phyloP scores from a whole-genome alignment of 2,329 filamentous ascomycete species.

The Aspergillus udagawae region DNA sequence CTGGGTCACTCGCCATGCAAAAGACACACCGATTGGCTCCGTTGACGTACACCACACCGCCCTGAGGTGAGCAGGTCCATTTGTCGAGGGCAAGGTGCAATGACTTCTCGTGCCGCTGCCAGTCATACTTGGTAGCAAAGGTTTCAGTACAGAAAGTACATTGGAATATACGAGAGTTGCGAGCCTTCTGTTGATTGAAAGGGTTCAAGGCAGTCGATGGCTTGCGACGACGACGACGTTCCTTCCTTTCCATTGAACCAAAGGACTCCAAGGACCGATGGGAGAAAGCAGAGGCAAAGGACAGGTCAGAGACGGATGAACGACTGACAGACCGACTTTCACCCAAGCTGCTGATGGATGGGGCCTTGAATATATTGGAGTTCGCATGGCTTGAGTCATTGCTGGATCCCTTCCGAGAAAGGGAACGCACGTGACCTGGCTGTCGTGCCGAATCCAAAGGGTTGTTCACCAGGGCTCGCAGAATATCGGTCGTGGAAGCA shows the following conservation, averaged over 20 bases:
- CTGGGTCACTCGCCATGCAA: conserved; percentile 53
- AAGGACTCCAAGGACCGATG: conserved; percentile 52
- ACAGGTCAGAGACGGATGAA: conserved; percentile 52
- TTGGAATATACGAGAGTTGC: conserved; percentile 49
- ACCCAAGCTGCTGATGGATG: conserved; percentile 52
- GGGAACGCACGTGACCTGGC: conserved; percentile 31
- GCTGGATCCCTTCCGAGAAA: conserved; percentile 41
- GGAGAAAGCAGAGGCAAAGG: conserved; percentile 54
- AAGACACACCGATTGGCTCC: conserved; percentile 56
- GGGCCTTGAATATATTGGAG: conserved; percentile 50
- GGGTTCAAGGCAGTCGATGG: conserved; percentile 40
- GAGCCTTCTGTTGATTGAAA: conserved; percentile 39
- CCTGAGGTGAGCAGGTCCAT: conserved; percentile 58
- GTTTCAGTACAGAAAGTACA: conserved; percentile 57
- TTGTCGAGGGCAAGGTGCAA: conserved; percentile 54
- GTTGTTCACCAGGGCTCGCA: conserved; percentile 52
- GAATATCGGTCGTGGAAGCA: conserved; percentile 61
- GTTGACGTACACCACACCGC: conserved; percentile 49
- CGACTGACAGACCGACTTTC: conserved; percentile 50
- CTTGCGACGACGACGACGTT: conserved; percentile 54
- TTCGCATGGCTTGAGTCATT: conserved; percentile 51
- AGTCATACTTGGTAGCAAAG: conserved; percentile 56
- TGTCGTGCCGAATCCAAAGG: conserved; percentile 32
- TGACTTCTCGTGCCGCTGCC: conserved; percentile 57
- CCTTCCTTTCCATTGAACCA: conserved; percentile 55